phyloP scores from a whole-genome alignment of 192 early-diverging fungal species.

The Lunasporangiospora selenospora region DNA sequence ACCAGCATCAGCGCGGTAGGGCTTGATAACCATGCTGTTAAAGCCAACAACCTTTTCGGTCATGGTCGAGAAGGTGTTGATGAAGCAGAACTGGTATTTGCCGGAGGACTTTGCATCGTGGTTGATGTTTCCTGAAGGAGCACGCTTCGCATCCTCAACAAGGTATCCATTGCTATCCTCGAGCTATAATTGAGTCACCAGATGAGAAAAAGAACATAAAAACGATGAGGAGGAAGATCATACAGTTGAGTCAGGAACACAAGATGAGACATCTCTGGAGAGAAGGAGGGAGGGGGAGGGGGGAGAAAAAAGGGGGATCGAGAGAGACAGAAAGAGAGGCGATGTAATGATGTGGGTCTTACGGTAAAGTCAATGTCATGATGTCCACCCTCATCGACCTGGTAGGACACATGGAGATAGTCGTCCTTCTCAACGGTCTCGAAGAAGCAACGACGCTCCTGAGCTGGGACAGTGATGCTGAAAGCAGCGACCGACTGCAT shows the following conservation, averaged over 20 bases:
- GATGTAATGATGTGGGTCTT: too few relatives aligned
- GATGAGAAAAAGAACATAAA: too few relatives aligned
- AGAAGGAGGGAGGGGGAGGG: too few relatives aligned
- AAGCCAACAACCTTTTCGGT: constrained; percentile 61
- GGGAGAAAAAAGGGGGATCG: too few relatives aligned
- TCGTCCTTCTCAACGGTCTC: constrained; percentile 62
- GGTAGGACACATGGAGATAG: constrained; percentile 63
- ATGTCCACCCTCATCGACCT: constrained; percentile 63
- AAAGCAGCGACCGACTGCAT: constrained; percentile 5
- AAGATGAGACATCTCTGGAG: too few relatives aligned
- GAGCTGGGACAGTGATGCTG: constrained; percentile 5
- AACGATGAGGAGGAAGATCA: too few relatives aligned
- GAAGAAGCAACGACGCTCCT: constrained; percentile 57
- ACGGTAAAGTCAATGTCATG: constrained; percentile 69
- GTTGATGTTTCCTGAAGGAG: constrained; percentile 36
- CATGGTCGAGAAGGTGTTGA: constrained; percentile 60
- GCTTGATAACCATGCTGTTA: constrained; percentile 53
- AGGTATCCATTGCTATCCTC: constrained; percentile 29
- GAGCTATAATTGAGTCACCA: constrained; percentile 40
- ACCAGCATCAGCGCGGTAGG: constrained; percentile 26
- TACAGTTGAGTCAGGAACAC: too few relatives aligned
- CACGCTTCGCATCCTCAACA: constrained; percentile 17
- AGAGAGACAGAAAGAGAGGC: too few relatives aligned
- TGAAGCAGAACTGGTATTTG: constrained; percentile 71
- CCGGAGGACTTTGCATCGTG: constrained; percentile 52